Base-by-base conservation (phyloP, 2,329 filamentous ascomycete species). In the Calonectria hawksworthii region DNA sequence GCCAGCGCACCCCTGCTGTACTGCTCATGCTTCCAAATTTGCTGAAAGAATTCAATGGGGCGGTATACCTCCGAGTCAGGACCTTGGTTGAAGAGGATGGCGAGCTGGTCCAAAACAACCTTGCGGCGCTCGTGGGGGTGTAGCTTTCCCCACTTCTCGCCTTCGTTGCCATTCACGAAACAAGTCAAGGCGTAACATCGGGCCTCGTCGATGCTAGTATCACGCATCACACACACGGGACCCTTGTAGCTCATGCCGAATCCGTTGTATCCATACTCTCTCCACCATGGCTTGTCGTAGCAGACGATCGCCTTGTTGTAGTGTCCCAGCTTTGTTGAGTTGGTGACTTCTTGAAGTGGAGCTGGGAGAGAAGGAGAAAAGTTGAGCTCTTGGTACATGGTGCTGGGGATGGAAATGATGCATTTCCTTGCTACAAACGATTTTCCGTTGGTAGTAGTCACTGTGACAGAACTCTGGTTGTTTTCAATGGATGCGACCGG, bases 321-420 rank as follows among this genome's bases (percentile, higher is more conserved):
- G 54, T 87, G 84, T 0, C 88, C 87, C 3, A 88, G 82, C 4
- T 74, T 81, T 1, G 84, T 85, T 0, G 80, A 76, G 26, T 84
- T 77, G 38, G 83, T 82, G 16, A 88, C 79, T 2, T 83, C 78
- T 6, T 82, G 79, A 34, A 86, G 84, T 3, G 81, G 78, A 0
- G 75, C 41, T 0, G 88, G 86, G 0, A 90, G 82, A 0, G 85
- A 77, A 0, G 90, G 90, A 0, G 83, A 79, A 79, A 91, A 89
- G 4, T 80, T 81, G 30, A 92, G 85, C 10, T 86, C 83, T 13
- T 84, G 83, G 68, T 88, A 86, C 54, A 90, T 81, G 9, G 89
- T 86, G 8, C 86, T 88, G 0, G 90, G 87, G 8, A 91, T 80
- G 1, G 89, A 88, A 4, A 90, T 74, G 64, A 91, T 86, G 32